Base-by-base conservation (phyloP, 257 asterid genomes). In the Sherardia arvensis region DNA sequence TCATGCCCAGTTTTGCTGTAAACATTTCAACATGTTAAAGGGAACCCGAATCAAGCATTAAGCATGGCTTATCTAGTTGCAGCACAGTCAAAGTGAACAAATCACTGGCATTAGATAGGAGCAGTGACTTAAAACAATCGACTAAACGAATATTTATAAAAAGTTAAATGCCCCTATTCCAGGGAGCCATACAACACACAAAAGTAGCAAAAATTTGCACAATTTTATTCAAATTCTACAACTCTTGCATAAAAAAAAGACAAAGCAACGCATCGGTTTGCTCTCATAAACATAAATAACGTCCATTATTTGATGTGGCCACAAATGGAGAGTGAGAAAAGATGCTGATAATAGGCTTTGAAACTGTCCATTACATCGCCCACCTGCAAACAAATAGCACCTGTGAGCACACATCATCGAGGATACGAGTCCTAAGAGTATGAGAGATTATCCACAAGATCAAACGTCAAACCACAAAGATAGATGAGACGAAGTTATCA, bases 361-460 rank as follows among this genome's bases (percentile, higher is more conserved):
- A n/a, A 23, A 49, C 33, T 38, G 4, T 3, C 17, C 45, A 18
- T 21, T 53, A 21, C 36, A 40, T 38, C 33, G 23, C 28, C 43
- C 4, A 21, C 61, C 73, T 62, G 73, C 64, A 69, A 53, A 17
- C 17, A 62, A 53, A 49, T 21, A 60, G 8, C 8, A 61, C 15
- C 3, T 53, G 2, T 53, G 34, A 53, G 55, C 11, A 34, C 34
- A 29, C 17, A 55, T 28, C n/a, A 28, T 18, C 6, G 25, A 26
- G 26, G 45, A 29, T 48, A 32, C 33, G 3, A 32, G 15, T 1
- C 15, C 36, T 21, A 20, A 1, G 1, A 25, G 22, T 26, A 7
- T 9, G 26, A 27, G 12, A 43, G 25, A 0, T 4, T 25, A 38
- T 22, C 53, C 2, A 27, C 22, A 36, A 7, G 23, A 54, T n/a